These are phyloP conservation scores for Pyronema domesticum DNA, from an alignment of 495 filamentous ascomycete genomes.

Conservation along the genomic window DNA sequence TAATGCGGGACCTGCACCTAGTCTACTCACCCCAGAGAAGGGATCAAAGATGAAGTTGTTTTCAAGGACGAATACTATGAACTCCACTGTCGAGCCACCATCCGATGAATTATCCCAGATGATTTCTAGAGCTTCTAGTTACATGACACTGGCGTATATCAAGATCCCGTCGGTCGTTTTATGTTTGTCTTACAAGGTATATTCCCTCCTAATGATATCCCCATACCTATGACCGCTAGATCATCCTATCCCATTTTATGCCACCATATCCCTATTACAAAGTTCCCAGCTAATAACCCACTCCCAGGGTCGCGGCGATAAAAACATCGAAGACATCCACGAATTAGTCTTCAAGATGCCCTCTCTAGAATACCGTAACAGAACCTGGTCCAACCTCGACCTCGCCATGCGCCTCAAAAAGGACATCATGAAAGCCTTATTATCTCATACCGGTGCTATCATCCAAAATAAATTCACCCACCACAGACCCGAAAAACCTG, in stretches of 20 bases:
- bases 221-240: too few relatives aligned
- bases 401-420: constrained; percentile 81
- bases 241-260: too few relatives aligned
- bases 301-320: constrained; percentile 59
- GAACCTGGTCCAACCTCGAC: constrained; percentile 97
- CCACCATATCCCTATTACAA: background rate
- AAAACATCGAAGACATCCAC: constrained; percentile 90
- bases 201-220: background rate
- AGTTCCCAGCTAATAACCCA: background rate
- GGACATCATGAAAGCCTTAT: constrained; percentile 80
- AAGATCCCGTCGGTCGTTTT: constrained; percentile 88
- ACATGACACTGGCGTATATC: constrained; percentile 92
- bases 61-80: constrained; percentile 4
- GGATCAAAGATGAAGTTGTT: constrained; percentile 21
- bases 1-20: constrained; percentile 12
- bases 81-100: constrained; percentile 26
- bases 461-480: constrained; percentile 92
- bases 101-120: constrained; percentile 95
- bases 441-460: constrained; percentile 89
- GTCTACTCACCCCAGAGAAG: constrained; percentile 11
- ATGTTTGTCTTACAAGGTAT: constrained; percentile 75
- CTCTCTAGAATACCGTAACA: constrained; percentile 87
- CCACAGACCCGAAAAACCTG: constrained; percentile 59
- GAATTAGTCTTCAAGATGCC: constrained; percentile 94
- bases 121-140: constrained; percentile 87